These are phyloP conservation scores for Yarrowia porcina DNA, from an alignment of 805 yeast species.

Conservation along the genomic window DNA sequence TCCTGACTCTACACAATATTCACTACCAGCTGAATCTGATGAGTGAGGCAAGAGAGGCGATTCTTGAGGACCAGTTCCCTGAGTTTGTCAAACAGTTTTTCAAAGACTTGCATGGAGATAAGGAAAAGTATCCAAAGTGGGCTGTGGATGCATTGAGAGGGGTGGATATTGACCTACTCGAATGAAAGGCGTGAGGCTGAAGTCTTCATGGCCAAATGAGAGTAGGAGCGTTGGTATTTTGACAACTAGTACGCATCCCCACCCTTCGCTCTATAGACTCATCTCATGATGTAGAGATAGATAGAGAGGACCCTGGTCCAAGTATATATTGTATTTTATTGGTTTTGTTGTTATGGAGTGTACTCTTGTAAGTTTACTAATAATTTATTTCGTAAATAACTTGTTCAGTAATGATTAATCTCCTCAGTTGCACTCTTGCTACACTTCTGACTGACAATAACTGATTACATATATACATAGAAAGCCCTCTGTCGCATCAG, in stretches of 20 bases:
- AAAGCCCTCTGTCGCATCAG: neutral
- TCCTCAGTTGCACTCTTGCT: too few relatives aligned
- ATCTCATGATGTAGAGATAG: too few relatives aligned
- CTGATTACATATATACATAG: neutral
- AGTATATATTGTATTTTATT: constrained; percentile 1
- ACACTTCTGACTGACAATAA: too few relatives aligned
- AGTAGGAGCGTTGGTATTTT: too few relatives aligned
- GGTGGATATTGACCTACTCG: constrained; percentile 40
- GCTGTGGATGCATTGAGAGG: constrained; percentile 42
- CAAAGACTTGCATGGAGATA: constrained; percentile 38
- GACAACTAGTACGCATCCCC: too few relatives aligned
- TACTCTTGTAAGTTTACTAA: too few relatives aligned
- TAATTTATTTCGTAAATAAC: too few relatives aligned
- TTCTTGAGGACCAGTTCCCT: constrained; percentile 41
- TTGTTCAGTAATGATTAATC: too few relatives aligned
- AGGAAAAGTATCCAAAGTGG: constrained; percentile 42
- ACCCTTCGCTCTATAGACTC: too few relatives aligned
- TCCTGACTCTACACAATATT: constrained; percentile 45
- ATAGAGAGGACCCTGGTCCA: neutral
- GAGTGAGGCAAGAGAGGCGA: constrained; percentile 42
- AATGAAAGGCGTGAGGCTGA: neutral
- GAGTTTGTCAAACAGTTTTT: constrained; percentile 41
- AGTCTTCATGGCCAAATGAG: too few relatives aligned
- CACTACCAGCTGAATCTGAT: constrained; percentile 45
- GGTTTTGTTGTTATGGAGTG: neutral